Evolutionary conservation across 352 stramenopile genomes (phyloP), one percentile per base, ranked within the genome.

Genomic region (Pythium utonaiense): DNA sequence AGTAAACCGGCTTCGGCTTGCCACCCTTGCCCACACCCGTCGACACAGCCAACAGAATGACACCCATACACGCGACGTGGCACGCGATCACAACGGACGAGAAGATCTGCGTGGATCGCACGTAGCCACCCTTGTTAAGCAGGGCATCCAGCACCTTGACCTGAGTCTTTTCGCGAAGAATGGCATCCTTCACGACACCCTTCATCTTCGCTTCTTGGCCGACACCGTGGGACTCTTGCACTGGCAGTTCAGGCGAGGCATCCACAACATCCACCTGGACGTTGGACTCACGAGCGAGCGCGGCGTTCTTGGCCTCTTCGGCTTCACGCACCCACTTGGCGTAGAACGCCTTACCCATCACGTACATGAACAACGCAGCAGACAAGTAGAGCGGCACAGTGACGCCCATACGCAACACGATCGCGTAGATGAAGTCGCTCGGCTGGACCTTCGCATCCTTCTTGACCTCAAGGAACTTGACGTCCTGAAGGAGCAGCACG

Each of bases 61-160:
- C 78, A 33, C 82, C 80, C 83, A 90, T 92, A 51, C 74, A 84
- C 25, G 66, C 75, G 19, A 90, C 78, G 64, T 92, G 83, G 50
- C 69, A 78, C 10, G 78, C 75, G 50, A 92, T 86, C 30, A 92
- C 77, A 4, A 88, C 19, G 3, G 77, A 79, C 42, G 77, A 87
- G 62, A 90, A 90, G n/a, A 90, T 65, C 57, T 92, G 83, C 25
- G 80, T 83, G 22, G 80, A 88, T n/a, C 83, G 83, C 33, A 90
- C 83, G 63, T 92, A 92, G 17, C 82, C 82, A 33, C 80, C 82
- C 40, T 90, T 89, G 67, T 78, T 88, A 47, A 82, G 78, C 3
- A 92, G 70, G 4, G 86, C 64, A 7, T 86, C 73, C 28, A 84
- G 56, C 5, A 88, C 74, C 17, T 70, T 71, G 62, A 85, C 69